Evolutionary conservation across 352 stramenopile genomes (phyloP).

Genomic region (Globisporangium acanthophoron): DNA sequence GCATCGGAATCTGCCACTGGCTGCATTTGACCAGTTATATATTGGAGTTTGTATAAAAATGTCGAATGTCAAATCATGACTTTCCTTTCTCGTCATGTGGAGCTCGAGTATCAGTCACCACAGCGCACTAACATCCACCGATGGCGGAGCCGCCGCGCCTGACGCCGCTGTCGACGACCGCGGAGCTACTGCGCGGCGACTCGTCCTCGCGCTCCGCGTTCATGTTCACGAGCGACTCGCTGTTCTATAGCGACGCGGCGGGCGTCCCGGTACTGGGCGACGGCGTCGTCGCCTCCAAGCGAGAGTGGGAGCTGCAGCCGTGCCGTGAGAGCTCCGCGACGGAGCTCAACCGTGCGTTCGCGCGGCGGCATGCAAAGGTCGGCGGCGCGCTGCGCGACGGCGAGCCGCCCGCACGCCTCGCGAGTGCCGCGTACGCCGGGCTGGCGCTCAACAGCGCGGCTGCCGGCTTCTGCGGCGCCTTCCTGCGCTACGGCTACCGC

Average conservation of each 20-base stretch:
- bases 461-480: slow-evolving; percentile 21
- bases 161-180: background rate
- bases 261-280: slow-evolving; percentile 1
- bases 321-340: background rate
- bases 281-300: slow-evolving; percentile 4
- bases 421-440: slow-evolving; percentile 29
- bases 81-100: too few species aligned
- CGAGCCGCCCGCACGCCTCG: slow-evolving; percentile 26
- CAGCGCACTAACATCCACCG: too few species aligned
- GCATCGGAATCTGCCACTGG: background rate
- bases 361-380: background rate
- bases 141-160: background rate
- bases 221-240: slow-evolving; percentile 1
- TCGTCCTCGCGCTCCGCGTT: slow-evolving; percentile 7
- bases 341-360: background rate
- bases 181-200: slow-evolving; percentile 1
- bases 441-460: slow-evolving; percentile 30
- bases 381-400: slow-evolving; percentile 26
- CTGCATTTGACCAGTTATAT: background rate
- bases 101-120: too few species aligned
- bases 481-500: slow-evolving; percentile 31
- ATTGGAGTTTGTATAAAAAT: background rate
- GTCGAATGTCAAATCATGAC: background rate
- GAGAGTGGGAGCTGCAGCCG: background rate
- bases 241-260: background rate